Conservation (phyloP, 2,329 filamentous ascomycete species). For the Fusarium nematophilum region DNA sequence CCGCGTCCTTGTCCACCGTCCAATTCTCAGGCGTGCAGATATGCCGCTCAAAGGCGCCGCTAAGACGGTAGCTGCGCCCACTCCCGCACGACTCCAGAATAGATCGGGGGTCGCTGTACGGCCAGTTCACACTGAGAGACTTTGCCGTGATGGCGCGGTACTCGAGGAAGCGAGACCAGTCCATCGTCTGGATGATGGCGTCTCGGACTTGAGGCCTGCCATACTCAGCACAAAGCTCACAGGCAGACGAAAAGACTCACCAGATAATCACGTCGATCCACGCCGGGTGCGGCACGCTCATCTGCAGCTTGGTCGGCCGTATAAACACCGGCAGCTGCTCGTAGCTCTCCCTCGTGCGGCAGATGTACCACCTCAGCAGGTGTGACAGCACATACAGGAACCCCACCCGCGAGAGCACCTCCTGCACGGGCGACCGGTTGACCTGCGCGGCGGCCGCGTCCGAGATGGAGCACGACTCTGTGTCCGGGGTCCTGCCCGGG, state of each 20-base stretch:
- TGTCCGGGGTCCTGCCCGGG: conserved; percentile 5
- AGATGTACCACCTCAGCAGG: conserved; percentile 33
- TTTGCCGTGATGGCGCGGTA: too few species aligned
- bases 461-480: conserved; percentile 20
- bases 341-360: conserved; percentile 39
- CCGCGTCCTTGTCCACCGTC: conserved; percentile 17
- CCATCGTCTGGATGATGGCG: conserved; percentile 32
- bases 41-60: conserved; percentile 17
- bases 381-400: conserved; percentile 30
- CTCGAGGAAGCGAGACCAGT: conserved; percentile 17
- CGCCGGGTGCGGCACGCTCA: conserved; percentile 39
- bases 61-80: conserved; percentile 11
- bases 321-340: conserved; percentile 38
- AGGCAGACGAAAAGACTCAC: background rate
- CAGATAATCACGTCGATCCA: conserved; percentile 42
- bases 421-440: conserved; percentile 16
- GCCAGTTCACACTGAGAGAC: too few species aligned
- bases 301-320: conserved; percentile 38
- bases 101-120: conserved; percentile 1
- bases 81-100: background rate
- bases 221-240: background rate
- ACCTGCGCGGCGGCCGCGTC: conserved; percentile 30
- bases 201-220: conserved; percentile 31
- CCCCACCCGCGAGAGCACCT: conserved; percentile 30
- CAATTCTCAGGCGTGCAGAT: conserved; percentile 16